Percentiles rank a stretch among this genome's conserved stretches.
Evolutionary conservation across 2,329 filamentous ascomycete species (phyloP).

Genomic region (Balansia obtecta): DNA sequence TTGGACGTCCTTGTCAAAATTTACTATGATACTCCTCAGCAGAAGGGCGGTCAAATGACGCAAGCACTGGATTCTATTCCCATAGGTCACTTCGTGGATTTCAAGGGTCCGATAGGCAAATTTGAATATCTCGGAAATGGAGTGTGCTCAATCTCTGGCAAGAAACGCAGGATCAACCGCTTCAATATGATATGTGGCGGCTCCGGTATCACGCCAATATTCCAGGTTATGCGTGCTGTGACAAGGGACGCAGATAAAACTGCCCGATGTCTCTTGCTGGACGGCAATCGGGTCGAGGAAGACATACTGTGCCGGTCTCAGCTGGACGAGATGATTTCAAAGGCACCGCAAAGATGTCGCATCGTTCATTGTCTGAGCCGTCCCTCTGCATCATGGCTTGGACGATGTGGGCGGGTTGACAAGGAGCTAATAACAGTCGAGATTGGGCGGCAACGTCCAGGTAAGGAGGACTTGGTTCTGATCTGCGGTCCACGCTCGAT

Average conservation of each 20-base stretch:
- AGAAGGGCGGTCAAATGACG: constrained; percentile 68
- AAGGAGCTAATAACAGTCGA: constrained; percentile 49
- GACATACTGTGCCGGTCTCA: constrained; percentile 75
- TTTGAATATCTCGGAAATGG: constrained; percentile 68
- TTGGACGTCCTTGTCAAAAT: constrained; percentile 74
- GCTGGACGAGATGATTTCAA: constrained; percentile 48
- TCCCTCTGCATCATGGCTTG: constrained; percentile 52
- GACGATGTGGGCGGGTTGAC: constrained; percentile 54
- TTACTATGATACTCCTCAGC: constrained; percentile 49
- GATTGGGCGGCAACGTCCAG: constrained; percentile 27
- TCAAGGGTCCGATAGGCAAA: constrained; percentile 81
- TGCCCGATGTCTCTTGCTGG: constrained; percentile 59
- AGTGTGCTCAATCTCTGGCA: constrained; percentile 45
- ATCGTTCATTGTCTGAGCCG: constrained; percentile 59
- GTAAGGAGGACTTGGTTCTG: constrained; percentile 50
- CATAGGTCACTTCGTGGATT: constrained; percentile 61
- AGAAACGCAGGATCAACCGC: constrained; percentile 42
- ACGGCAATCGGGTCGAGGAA: constrained; percentile 64
- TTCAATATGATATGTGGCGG: constrained; percentile 85
- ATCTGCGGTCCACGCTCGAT: constrained; percentile 69
- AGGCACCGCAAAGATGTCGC: constrained; percentile 43
- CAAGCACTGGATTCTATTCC: constrained; percentile 62
- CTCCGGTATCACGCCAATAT: constrained; percentile 87
- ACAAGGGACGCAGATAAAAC: constrained; percentile 49
- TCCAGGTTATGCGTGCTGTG: constrained; percentile 65